These are phyloP conservation scores for Stellera chamaejasme DNA, from an alignment of 345 rosid species.

Conservation along the genomic window DNA sequence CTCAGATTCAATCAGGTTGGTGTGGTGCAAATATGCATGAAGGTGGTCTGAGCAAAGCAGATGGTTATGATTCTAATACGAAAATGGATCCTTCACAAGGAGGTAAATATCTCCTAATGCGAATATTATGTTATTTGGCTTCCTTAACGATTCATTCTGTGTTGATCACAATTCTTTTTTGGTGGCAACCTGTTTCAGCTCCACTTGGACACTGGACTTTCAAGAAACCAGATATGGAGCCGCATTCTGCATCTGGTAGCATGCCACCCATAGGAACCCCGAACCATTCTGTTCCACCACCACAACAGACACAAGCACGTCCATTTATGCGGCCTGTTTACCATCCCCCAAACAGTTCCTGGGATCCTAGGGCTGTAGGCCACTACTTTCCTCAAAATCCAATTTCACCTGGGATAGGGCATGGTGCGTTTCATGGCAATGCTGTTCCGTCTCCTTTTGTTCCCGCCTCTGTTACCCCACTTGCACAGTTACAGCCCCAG, in stretches of 20 bases:
- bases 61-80: slow-evolving; percentile 15
- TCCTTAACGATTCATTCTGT: neutral
- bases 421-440: slow-evolving; percentile 41
- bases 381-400: slow-evolving; percentile 48
- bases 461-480: slow-evolving; percentile 71
- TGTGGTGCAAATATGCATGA: slow-evolving; percentile 33
- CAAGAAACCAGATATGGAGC: slow-evolving; percentile 27
- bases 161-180: slow-evolving; percentile 18
- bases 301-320: slow-evolving; percentile 61
- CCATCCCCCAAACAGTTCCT: slow-evolving; percentile 57
- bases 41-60: slow-evolving; percentile 23
- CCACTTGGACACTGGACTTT: slow-evolving; percentile 32
- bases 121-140: slow-evolving; percentile 3
- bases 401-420: slow-evolving; percentile 39
- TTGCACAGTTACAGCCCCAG: slow-evolving; percentile 42
- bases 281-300: slow-evolving; percentile 50
- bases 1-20: slow-evolving; percentile 49
- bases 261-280: slow-evolving; percentile 48
- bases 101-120: slow-evolving; percentile 24
- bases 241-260: slow-evolving; percentile 44
- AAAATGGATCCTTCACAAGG: slow-evolving; percentile 37
- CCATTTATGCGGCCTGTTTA: slow-evolving; percentile 59
- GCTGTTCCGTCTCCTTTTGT: slow-evolving; percentile 55
- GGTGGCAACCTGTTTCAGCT: slow-evolving; percentile 27
- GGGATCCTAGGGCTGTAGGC: slow-evolving; percentile 66